Evolutionary conservation across 768 basidiomycete genomes (phyloP), one percentile per base, ranked within the genome.

Genomic region (Candolleomyces aberdarensis): DNA sequence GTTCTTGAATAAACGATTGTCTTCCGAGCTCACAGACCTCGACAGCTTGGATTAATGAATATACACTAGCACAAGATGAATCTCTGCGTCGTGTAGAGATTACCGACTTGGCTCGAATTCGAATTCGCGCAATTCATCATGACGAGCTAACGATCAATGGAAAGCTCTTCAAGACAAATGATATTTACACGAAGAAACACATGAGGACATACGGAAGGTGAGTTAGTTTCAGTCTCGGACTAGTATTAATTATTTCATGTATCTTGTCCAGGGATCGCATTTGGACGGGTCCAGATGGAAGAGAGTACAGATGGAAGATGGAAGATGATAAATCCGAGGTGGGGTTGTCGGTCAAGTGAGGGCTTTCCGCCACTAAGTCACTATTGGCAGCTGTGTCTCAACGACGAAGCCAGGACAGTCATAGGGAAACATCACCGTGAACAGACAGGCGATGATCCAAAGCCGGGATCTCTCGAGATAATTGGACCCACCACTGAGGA

Each of bases 291-390:
- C 63, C 58, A 7, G 66, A 71, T 54, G 66, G 66, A 11, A 43
- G 19, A 48, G 69, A 67, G 59, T 71, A 69, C 22, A 64, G 63
- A 44, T 70, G 69, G 69, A 57, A 58, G 17, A 43, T 67, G 8
- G 53, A 48, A 2, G 31, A 20, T 29, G 51, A 15, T 9, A 48
- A n/a, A 22, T 54, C 62, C 0, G 48, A 64, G 62, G 69, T 61
- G 48, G 5, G 61, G 55, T 53, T 5, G 26, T 49, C 26, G 15
- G 40, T 19, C 10, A 7, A 20, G 4, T 32, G 20, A 19, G 19
- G 19, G 32, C 19, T 9, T 32, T 40, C 26, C 31, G 14, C 29
- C 44, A 26, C 26, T 26, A 26, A 61, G 11, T 32, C 14, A 6
- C 31, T 60, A 29, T 40, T 14, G 5, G 6, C 47, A 63, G 62